phyloP scores from a whole-genome alignment of 108 stramenopile species.

The Conticribra guillardii region DNA sequence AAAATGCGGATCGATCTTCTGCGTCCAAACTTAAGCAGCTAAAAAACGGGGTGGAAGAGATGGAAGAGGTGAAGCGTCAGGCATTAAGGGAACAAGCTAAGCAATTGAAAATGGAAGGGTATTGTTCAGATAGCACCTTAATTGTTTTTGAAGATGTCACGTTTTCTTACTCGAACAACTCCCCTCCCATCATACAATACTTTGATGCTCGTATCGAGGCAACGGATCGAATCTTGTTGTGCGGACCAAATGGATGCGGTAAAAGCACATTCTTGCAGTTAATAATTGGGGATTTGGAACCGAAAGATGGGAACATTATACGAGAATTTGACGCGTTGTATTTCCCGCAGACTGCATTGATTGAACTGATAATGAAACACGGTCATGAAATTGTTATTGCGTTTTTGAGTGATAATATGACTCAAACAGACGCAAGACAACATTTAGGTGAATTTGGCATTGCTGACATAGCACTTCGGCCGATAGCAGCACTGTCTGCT shows the following conservation, averaged over 20 bases:
- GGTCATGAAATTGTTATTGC: constrained; percentile 33
- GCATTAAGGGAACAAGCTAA: constrained; percentile 36
- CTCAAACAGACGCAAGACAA: constrained; percentile 35
- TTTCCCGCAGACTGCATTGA: constrained; percentile 55
- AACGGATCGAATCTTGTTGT: constrained; percentile 55
- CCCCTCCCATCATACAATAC: constrained; percentile 37
- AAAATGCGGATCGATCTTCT: constrained; percentile 60
- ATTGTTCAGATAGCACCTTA: constrained; percentile 20
- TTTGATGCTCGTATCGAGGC: constrained; percentile 44
- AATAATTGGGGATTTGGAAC: constrained; percentile 50
- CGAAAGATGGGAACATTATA: constrained; percentile 40
- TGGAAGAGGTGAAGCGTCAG: constrained; percentile 34
- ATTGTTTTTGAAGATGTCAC: constrained; percentile 45
- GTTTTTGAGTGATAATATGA: constrained; percentile 26
- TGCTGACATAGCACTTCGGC: constrained; percentile 35
- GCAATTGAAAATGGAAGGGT: constrained; percentile 45
- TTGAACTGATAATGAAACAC: constrained; percentile 25
- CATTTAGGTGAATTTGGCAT: constrained; percentile 56
- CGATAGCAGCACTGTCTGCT: constrained; percentile 49
- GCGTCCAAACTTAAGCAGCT: constrained; percentile 58
- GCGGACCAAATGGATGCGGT: constrained; percentile 63
- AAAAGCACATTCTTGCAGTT: constrained; percentile 60
- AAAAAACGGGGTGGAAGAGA: constrained; percentile 36
- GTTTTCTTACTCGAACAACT: constrained; percentile 37
- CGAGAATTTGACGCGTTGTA: constrained; percentile 24